Evolutionary conservation across 225 moss, liverwort and hornwort species (phyloP), one percentile per base, ranked within the genome.

Genomic region (Polytrichum formosum): DNA sequence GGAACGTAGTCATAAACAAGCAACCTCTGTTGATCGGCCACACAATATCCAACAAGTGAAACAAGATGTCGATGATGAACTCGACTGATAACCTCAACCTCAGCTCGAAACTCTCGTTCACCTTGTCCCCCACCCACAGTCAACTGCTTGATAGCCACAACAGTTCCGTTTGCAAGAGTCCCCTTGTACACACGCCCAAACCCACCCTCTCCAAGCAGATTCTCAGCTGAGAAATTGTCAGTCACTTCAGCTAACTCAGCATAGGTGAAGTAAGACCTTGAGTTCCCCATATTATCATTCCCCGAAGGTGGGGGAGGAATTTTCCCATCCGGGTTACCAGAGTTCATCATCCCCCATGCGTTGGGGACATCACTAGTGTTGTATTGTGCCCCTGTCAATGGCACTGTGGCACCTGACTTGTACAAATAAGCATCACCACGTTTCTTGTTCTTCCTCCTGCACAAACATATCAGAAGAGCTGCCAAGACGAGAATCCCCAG

Each of bases 1-100:
- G 87, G 77, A 5, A 88, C 87, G 65, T 61, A 88, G 60, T 88
- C 87, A 25, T 88, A 88, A 1, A 88, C 87, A 66, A 88, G 69
- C n/a, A 84, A 74, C 55, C 81, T 72, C 69, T 88, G 87, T 37
- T 70, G 79, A 20, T 84, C 84, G 0, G 84, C 79, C 65, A 88
- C 82, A 76, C 87, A 88, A 67, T 88, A 88, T 6, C 87, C 87
- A 10, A 84, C 87, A 58, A 88, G 61, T 7, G 87, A 84, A 5
- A 88, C 87, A 72, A 88, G 61, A 75, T 88, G 87, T 8, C 87
- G 84, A 74, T 88, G 87, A 63, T 73, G 70, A 28, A 70, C 70
- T 20, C 70, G 58, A 61, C 70, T 70, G 21, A 70, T 70, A n/a
- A 70, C 61, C 35, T 70, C 46, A 16, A 46, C 46, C 4, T 46